Evolutionary conservation across 2,329 filamentous ascomycete species (phyloP).

Genomic region (Colletotrichum sidae): DNA sequence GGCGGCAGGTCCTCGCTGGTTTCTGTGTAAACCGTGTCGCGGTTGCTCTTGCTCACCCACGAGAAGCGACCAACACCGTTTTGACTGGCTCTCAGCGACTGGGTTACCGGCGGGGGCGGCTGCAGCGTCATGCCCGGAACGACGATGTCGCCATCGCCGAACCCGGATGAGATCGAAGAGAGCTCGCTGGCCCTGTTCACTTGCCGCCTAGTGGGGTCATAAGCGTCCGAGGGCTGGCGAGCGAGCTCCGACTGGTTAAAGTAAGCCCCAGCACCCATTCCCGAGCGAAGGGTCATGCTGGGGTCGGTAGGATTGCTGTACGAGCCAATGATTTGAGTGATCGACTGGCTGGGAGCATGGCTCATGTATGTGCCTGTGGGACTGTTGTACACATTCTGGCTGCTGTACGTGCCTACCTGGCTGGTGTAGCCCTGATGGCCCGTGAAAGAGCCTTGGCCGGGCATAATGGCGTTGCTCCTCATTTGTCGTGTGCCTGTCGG

Average conservation of each 20-base stretch:
- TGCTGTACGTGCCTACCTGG: constrained; percentile 20
- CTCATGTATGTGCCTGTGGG: constrained; percentile 39
- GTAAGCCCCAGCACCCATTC: constrained; percentile 50
- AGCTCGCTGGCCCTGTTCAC: constrained; percentile 60
- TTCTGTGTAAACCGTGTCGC: constrained; percentile 65
- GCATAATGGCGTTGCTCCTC: constrained; percentile 21
- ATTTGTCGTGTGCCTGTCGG: constrained; percentile 28
- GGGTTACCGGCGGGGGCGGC: constrained; percentile 33
- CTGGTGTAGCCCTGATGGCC: constrained; percentile 14
- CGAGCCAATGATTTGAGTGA: constrained; percentile 27
- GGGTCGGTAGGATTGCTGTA: constrained; percentile 37
- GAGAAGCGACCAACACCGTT: constrained; percentile 47
- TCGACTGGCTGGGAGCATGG: constrained; percentile 31
- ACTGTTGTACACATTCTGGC: constrained; percentile 12
- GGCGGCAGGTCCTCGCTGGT: constrained; percentile 65
- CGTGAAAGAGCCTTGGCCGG: constrained; percentile 6
- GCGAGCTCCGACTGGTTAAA: constrained; percentile 54
- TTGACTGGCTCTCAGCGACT: constrained; percentile 25
- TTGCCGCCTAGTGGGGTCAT: constrained; percentile 48
- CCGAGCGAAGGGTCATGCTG: constrained; percentile 47
- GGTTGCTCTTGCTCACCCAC: constrained; percentile 50
- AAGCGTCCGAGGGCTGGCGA: constrained; percentile 50
- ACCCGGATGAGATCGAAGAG: constrained; percentile 73
- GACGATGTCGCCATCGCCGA: constrained; percentile 71
- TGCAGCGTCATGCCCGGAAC: constrained; percentile 46